Conservation (phyloP, 768 basidiomycete species). For the Mrakia frigida region DNA sequence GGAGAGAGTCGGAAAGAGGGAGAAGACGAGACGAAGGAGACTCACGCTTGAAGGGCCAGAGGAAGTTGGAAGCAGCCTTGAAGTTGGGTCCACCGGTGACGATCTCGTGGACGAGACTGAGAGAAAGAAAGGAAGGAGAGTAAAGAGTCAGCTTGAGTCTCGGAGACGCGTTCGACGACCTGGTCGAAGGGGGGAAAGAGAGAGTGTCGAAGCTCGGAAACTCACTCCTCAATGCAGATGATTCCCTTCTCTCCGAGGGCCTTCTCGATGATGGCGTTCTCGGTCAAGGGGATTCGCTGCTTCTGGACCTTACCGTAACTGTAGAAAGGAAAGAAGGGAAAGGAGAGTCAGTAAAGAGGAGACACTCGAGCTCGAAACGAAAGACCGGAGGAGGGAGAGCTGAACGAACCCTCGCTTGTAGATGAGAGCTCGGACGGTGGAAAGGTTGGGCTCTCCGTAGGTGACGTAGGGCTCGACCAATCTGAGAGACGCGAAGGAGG, state of each 20-base stretch:
- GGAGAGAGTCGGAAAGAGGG: no score
- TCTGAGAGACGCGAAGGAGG: neutral
- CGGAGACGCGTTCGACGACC: neutral
- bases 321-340: neutral
- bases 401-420: conserved; percentile 81
- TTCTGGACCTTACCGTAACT: conserved; percentile 91
- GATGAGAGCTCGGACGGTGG: conserved; percentile 91
- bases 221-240: conserved; percentile 54
- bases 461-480: conserved; percentile 95
- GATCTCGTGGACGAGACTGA: conserved; percentile 82
- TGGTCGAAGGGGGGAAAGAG: neutral
- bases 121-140: neutral
- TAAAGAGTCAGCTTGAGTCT: neutral
- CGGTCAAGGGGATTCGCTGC: conserved; percentile 90
- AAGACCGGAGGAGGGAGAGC: neutral
- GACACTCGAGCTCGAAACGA: neutral
- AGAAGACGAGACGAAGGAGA: no score
- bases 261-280: conserved; percentile 89
- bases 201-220: neutral
- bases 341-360: neutral
- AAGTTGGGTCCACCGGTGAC: conserved; percentile 94
- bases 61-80: conserved; percentile 90
- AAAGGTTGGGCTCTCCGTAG: conserved; percentile 96
- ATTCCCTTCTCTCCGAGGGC: conserved; percentile 89
- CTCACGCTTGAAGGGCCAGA: conserved; percentile 91